Percentiles rank a stretch among this genome's conserved stretches.
These are phyloP conservation scores for Lipomyces yamanashiensis DNA, from an alignment of 805 yeast genomes.

Conservation along the genomic window DNA sequence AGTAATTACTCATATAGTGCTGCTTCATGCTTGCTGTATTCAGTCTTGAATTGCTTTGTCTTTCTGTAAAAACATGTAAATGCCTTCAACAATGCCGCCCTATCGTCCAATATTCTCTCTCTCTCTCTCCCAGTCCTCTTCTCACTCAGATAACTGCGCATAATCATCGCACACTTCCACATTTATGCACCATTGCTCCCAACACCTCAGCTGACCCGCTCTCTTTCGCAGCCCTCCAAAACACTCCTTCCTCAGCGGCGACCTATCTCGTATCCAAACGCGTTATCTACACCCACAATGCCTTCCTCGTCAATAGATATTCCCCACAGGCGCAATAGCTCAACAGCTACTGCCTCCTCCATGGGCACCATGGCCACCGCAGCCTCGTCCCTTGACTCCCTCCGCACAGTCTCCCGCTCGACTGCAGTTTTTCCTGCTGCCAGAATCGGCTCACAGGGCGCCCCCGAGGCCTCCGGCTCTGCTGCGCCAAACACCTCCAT, in stretches of 20 bases:
- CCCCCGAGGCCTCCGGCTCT: constrained; percentile 3
- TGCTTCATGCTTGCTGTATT: too few relatives aligned
- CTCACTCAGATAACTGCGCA: too few relatives aligned
- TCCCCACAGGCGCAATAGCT: constrained; percentile 12
- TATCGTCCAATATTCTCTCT: too few relatives aligned
- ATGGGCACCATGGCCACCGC: constrained; percentile 24
- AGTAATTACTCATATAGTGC: too few relatives aligned
- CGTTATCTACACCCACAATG: neutral
- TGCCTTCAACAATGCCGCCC: too few relatives aligned
- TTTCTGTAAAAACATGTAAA: too few relatives aligned
- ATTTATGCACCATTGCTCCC: constrained; percentile 7
- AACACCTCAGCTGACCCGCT: neutral
- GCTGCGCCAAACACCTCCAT: constrained; percentile 19
- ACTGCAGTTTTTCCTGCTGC: constrained; percentile 28
- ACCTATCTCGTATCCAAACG: neutral
- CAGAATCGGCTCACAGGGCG: constrained; percentile 14
- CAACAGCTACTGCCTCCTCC: constrained; percentile 14
- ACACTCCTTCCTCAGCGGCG: neutral
- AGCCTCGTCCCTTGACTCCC: constrained; percentile 14
- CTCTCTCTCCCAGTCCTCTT: neutral
- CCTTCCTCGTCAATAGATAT: constrained; percentile 16
- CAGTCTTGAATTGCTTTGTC: too few relatives aligned
- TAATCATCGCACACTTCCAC: neutral
- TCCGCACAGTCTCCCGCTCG: constrained; percentile 13
- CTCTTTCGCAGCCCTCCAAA: neutral